Evolutionary conservation across 495 filamentous ascomycete genomes (phyloP), one percentile per base, ranked within the genome.

Genomic region (Delitschia confertaspora): DNA sequence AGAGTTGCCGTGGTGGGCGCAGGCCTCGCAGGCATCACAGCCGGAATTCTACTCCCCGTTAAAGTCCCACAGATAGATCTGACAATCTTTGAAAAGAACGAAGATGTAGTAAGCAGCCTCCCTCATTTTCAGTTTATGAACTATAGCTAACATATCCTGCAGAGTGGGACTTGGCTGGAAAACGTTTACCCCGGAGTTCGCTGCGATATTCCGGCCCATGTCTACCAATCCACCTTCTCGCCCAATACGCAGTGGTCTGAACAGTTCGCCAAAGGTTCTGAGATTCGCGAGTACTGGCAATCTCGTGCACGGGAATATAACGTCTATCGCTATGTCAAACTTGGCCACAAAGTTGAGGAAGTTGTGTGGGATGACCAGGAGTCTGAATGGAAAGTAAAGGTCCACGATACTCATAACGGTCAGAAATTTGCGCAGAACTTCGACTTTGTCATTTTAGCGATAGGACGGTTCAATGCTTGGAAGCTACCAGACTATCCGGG

Each of bases 161-260:
- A 71, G 65, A 69, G 72, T 38, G 73, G 73, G 5, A 74, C 70
- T 13, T 77, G 73, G 71, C 69, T 65, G 17, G 73, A 75, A 35
- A 77, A 80, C 44, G 68, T 61, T 7, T 78, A 78, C 47, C 76
- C 76, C 2, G 76, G 76, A 1, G 69, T 76, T 5, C 59, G 69
- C 30, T 78, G 74, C 45, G 81, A 85, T 59, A 75, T 83, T n/a
- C 79, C 79, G 5, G 69, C 82, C 1, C 79, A 85, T 64, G 74
- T 74, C 10, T 85, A 85, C 55, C 78, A 82, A 54, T 73, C 73
- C 2, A 72, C 69, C 14, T 84, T 83, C 51, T 66, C 68, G 9
- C 77, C 79, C 2, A 83, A 83, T 44, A 69, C 69, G 0, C 66
- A 80, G 54, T 85, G 82, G 80, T 70, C 68, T 0, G 69, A 78